phyloP scores from a whole-genome alignment of 1,139 yeast species.

The Ogataea hybrid region DNA sequence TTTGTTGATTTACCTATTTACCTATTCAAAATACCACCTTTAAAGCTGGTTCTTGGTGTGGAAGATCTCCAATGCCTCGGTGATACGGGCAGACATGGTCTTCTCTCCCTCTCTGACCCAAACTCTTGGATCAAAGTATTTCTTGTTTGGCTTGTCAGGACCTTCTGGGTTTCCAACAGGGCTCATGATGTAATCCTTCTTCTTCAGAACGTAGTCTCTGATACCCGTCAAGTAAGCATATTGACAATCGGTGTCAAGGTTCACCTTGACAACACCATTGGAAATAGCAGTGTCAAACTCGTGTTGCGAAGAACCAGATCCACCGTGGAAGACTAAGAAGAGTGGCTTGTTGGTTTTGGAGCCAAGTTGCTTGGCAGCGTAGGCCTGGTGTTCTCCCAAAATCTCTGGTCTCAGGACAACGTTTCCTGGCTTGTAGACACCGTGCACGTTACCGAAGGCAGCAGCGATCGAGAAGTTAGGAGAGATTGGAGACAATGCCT shows the following conservation, averaged over 20 bases:
- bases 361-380: conserved; percentile 63
- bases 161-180: conserved; percentile 99
- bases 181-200: conserved; percentile 88
- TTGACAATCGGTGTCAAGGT: conserved; percentile 99
- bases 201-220: conserved; percentile 92
- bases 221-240: conserved; percentile 96
- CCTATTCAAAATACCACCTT: background rate
- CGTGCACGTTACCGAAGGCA: conserved; percentile 99
- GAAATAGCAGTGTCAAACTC: conserved; percentile 91
- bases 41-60: conserved; percentile 69
- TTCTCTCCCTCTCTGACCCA: conserved; percentile 99
- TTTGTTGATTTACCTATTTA: background rate
- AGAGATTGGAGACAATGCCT: conserved; percentile 86
- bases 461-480: conserved; percentile 99
- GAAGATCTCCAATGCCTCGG: conserved; percentile 84
- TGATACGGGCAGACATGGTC: conserved; percentile 88
- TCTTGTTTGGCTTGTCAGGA: conserved; percentile 98
- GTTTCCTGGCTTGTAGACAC: conserved; percentile 99
- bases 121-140: conserved; percentile 99
- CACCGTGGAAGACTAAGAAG: conserved; percentile 99
- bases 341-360: conserved; percentile 67
- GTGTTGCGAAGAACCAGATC: conserved; percentile 93
- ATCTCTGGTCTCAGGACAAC: conserved; percentile 91
- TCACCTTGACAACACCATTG: conserved; percentile 98
- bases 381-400: conserved; percentile 93